phyloP scores from a whole-genome alignment of 805 yeast species.

The Metschnikowia borealis region DNA sequence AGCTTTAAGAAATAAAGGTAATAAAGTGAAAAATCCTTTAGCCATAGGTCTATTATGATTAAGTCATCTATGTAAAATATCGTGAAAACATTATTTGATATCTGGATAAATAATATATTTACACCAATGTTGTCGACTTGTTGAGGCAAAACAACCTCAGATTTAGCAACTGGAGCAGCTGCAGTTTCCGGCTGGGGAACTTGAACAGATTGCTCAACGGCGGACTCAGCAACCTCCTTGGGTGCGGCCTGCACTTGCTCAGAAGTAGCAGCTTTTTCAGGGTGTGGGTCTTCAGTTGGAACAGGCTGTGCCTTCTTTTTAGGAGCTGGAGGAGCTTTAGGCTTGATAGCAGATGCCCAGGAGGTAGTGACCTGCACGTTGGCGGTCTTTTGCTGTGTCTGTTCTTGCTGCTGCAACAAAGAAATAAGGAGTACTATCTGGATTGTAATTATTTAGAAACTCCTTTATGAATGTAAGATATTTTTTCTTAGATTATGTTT shows the following conservation, averaged over 20 bases:
- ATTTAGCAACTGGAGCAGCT: constrained; percentile 48
- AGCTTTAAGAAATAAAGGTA: too few relatives aligned
- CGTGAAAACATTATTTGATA: too few relatives aligned
- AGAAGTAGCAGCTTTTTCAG: constrained; percentile 10
- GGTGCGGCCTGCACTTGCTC: constrained; percentile 16
- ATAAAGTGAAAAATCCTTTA: too few relatives aligned
- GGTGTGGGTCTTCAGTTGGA: constrained; percentile 22
- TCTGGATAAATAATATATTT: too few relatives aligned
- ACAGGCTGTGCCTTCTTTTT: constrained; percentile 25
- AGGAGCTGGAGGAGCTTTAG: constrained; percentile 38
- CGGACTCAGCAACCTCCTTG: constrained; percentile 3
- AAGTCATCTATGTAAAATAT: too few relatives aligned
- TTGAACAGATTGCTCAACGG: constrained; percentile 15
- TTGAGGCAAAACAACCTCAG: constrained; percentile 51
- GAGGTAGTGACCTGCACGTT: constrained; percentile 28
- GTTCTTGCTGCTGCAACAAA: constrained; percentile 23
- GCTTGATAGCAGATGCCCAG: constrained; percentile 68
- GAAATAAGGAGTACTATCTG: too few relatives aligned
- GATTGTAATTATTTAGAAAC: too few relatives aligned
- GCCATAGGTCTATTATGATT: too few relatives aligned
- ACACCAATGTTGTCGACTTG: constrained; percentile 50
- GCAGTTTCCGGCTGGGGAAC: constrained; percentile 18
- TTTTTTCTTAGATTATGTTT: too few relatives aligned
- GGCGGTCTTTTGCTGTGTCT: constrained; percentile 6
- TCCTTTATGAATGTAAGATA: too few relatives aligned